A percentile compares a stretch with the other conserved stretches of the same genome.
These are phyloP conservation scores for Silene vulgaris DNA, from an alignment of 179 eudicot species.

Conservation along the genomic window DNA sequence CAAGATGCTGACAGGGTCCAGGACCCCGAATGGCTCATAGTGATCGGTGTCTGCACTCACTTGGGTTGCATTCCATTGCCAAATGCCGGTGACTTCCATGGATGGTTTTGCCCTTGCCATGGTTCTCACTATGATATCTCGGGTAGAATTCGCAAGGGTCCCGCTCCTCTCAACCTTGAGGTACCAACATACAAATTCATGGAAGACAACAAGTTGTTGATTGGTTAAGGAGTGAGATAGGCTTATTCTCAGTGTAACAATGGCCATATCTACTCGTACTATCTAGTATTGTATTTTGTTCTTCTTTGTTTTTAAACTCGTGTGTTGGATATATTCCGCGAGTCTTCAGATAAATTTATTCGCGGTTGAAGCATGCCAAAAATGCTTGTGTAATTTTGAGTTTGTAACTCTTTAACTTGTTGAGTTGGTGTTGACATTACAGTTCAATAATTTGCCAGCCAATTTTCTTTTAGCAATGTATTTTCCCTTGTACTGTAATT, in stretches of 20 bases:
- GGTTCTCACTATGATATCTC: slow-evolving; percentile 78
- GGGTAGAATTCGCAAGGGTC: slow-evolving; percentile 76
- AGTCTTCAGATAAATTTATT: slow-evolving; percentile 27
- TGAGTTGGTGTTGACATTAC: slow-evolving; percentile 22
- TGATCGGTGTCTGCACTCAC: slow-evolving; percentile 67
- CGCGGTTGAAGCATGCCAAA: slow-evolving; percentile 19
- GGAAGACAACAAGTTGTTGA: slow-evolving; percentile 59
- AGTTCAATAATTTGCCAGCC: slow-evolving; percentile 24
- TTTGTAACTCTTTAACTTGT: slow-evolving; percentile 25
- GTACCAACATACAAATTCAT: slow-evolving; percentile 71
- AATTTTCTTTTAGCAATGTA: slow-evolving; percentile 5
- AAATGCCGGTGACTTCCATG: slow-evolving; percentile 66
- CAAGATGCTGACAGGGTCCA: slow-evolving; percentile 57
- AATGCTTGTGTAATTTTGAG: slow-evolving; percentile 23
- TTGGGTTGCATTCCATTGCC: slow-evolving; percentile 70
- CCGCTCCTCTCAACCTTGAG: slow-evolving; percentile 73
- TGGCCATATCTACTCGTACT: slow-evolving; percentile 12
- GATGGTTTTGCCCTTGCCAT: slow-evolving; percentile 84
- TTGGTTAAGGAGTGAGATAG: slow-evolving; percentile 36
- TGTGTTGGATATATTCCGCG: slow-evolving; percentile 22
- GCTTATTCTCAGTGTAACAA: slow-evolving; percentile 12
- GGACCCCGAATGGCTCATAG: slow-evolving; percentile 72
- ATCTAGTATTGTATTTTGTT: slow-evolving; percentile 18
- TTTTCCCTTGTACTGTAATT: neutral
- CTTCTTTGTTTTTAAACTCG: slow-evolving; percentile 16